Conservation (phyloP, 202 grass and related monocot genomes). For the Setaria italica region DNA sequence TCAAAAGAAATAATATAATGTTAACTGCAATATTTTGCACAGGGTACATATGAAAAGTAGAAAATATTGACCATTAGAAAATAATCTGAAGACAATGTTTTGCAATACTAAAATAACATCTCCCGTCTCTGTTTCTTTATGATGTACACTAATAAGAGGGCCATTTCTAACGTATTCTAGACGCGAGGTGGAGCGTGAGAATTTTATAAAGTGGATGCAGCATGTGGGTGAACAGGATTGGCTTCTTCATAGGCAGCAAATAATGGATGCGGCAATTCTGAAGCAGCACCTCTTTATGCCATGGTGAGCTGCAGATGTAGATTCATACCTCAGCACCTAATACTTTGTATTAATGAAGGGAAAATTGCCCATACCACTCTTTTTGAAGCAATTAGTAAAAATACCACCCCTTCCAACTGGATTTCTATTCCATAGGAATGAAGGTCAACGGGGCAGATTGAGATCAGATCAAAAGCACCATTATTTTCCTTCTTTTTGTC, state of each 20-base stretch:
- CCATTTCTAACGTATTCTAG: background rate
- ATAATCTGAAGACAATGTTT: conserved; percentile 15
- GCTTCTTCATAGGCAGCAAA: background rate
- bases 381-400: background rate
- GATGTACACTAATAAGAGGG: background rate
- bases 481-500: background rate
- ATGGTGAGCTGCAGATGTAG: background rate
- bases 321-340: conserved; percentile 10
- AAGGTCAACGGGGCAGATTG: background rate
- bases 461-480: background rate
- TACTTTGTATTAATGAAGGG: background rate
- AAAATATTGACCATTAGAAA: no score
- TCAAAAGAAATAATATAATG: background rate
- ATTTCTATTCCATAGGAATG: background rate
- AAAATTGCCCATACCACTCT: background rate
- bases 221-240: conserved; percentile 12
- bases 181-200: background rate
- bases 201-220: background rate
- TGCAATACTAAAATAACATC: conserved; percentile 3
- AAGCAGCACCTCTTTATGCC: conserved; percentile 15
- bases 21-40: conserved; percentile 6
- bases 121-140: background rate
- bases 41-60: background rate
- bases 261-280: background rate
- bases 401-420: background rate